Evolutionary conservation across 371 early-diverging fungal species (phyloP), one percentile per base, ranked within the genome.

Genomic region (Entomophthora muscae): DNA sequence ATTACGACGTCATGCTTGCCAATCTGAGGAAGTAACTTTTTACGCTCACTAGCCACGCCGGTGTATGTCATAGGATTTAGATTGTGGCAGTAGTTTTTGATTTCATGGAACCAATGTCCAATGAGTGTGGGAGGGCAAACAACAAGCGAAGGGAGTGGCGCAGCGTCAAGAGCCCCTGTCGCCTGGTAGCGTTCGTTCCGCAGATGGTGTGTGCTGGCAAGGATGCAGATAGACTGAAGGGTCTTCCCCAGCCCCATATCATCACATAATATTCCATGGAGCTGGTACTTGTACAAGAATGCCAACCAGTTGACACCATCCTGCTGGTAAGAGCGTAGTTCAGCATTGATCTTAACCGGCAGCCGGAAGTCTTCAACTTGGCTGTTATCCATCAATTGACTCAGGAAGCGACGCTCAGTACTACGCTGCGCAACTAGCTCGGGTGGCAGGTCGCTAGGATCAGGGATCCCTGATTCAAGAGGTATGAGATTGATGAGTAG

Each of bases 171-270:
- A 23, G 77, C 69, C 52, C 79, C 73, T 10, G 87, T 89, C 59
- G 78, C 75, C 17, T 65, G 67, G 69, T 76, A 84, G 64, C 79
- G 75, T 61, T 78, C 72, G 5, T 75, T 74, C 26, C 93, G 83
- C 42, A 76, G 64, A 66, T 78, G 72, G 64, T 95, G 95, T 71
- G 94, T 93, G 63, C 90, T 83, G 10, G 95, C 91, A 24, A 98
- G 70, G 61, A 94, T 91, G 68, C 95, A 93, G 54, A 98, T 95
- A 10, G 95, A 87, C 72, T 99, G 99, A 13, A 99, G 75, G 0
- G 99, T 99, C 75, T 98, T 99, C 42, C 94, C 99, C 65, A 88
- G 78, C 26, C 99, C 99, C 99, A 99, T 98, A 78, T 97, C 94
- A 75, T 99, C 99, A 72, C 99, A 98, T 26, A 99, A 78, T 60